Evolutionary conservation across 768 basidiomycete species (phyloP).

Genomic region (Hebeloma cylindrosporum): DNA sequence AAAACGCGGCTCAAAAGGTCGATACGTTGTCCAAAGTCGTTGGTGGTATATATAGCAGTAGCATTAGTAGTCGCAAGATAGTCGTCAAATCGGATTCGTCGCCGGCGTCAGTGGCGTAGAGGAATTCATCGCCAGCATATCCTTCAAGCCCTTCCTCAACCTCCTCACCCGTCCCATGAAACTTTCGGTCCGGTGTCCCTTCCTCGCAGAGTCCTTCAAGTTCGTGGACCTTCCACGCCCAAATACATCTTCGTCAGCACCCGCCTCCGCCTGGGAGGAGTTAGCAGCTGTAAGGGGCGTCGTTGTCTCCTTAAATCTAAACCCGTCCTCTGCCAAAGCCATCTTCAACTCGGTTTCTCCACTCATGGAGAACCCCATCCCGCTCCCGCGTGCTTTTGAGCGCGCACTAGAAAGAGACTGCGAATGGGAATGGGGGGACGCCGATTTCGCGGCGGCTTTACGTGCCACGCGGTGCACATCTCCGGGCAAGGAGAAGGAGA

Average conservation of each 20-base stretch:
- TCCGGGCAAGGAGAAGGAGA: slow-evolving; percentile 12
- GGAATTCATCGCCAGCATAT: slow-evolving; percentile 24
- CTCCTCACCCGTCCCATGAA: slow-evolving; percentile 30
- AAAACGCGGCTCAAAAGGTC: too few species aligned
- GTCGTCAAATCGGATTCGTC: too few species aligned
- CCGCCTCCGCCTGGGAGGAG: background rate
- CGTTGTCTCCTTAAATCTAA: slow-evolving; percentile 15
- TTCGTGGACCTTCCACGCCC: background rate
- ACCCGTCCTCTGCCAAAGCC: slow-evolving; percentile 41
- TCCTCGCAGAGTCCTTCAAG: background rate
- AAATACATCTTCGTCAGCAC: background rate
- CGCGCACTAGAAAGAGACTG: slow-evolving; percentile 2
- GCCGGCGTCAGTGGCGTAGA: slow-evolving; percentile 7
- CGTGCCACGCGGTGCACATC: slow-evolving; percentile 4
- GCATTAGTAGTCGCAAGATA: too few species aligned
- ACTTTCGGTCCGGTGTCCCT: slow-evolving; percentile 10
- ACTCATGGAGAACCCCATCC: slow-evolving; percentile 53
- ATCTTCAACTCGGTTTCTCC: slow-evolving; percentile 61
- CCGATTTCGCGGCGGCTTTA: background rate
- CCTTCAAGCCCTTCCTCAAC: slow-evolving; percentile 34
- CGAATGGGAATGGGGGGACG: slow-evolving; percentile 1
- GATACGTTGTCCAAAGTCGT: too few species aligned
- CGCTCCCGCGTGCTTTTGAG: slow-evolving; percentile 17
- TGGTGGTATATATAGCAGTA: too few species aligned
- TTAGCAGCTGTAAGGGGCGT: background rate